Evolutionary conservation across 2,329 filamentous ascomycete genomes (phyloP).

Genomic region (Fusarium setosum): DNA sequence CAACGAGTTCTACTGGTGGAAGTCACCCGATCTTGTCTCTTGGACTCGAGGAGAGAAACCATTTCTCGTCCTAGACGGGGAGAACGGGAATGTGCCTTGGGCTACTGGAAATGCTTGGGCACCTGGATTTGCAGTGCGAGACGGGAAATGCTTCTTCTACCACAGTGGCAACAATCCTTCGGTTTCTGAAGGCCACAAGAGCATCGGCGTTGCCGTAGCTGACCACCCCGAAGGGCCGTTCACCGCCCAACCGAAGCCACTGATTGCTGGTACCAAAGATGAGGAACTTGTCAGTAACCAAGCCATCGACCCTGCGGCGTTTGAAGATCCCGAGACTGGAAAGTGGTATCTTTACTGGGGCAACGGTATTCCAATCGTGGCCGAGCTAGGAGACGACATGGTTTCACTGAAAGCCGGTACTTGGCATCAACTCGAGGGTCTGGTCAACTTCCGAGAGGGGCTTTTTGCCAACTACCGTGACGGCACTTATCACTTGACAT

Average conservation of each 20-base stretch:
- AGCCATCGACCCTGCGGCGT: constrained; percentile 71
- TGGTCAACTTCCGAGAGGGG: constrained; percentile 55
- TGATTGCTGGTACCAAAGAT: constrained; percentile 57
- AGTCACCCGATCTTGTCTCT: constrained; percentile 53
- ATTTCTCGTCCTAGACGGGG: constrained; percentile 58
- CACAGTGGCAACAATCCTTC: constrained; percentile 66
- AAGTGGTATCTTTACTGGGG: constrained; percentile 74
- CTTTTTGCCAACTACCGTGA: constrained; percentile 57
- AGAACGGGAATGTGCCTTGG: constrained; percentile 68
- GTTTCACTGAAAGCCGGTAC: constrained; percentile 51
- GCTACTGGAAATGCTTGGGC: constrained; percentile 75
- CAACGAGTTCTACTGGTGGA: constrained; percentile 61
- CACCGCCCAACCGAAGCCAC: constrained; percentile 61
- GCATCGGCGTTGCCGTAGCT: constrained; percentile 70
- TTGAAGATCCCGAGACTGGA: constrained; percentile 68
- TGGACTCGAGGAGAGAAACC: constrained; percentile 56
- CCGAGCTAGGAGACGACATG: constrained; percentile 59
- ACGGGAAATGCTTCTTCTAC: constrained; percentile 74
- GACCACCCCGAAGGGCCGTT: constrained; percentile 70
- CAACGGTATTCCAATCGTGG: constrained; percentile 54
- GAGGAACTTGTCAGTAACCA: constrained; percentile 53
- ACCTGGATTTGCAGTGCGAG: constrained; percentile 68
- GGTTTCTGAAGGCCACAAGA: constrained; percentile 60
- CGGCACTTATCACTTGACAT: constrained; percentile 60
- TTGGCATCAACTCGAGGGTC: constrained; percentile 49